Evolutionary conservation across 352 stramenopile genomes (phyloP).

Genomic region (Phytophthora macrochlamydospora): DNA sequence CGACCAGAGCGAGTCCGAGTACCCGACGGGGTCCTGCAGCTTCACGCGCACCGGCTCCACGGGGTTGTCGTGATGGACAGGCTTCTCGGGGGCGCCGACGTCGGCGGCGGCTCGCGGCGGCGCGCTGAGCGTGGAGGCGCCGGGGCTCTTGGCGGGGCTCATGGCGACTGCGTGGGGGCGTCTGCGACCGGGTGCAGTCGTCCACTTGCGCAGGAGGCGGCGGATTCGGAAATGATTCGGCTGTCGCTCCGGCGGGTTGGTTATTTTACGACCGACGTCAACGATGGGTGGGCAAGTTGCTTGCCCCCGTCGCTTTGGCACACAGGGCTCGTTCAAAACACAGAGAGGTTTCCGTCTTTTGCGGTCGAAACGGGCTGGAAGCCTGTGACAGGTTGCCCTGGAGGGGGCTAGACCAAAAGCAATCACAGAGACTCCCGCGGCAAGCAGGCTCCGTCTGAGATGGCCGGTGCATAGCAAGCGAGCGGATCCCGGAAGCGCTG

Average conservation of each 20-base stretch:
- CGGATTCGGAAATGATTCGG: slow-evolving; percentile 60
- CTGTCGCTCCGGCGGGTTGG: slow-evolving; percentile 15
- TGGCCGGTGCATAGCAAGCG: slow-evolving; percentile 39
- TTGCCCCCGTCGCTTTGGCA: slow-evolving; percentile 13
- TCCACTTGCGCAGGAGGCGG: slow-evolving; percentile 40
- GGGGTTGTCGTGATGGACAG: slow-evolving; percentile 44
- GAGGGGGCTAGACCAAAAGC: slow-evolving; percentile 33
- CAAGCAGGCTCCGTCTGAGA: slow-evolving; percentile 30
- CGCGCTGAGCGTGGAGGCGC: slow-evolving; percentile 1
- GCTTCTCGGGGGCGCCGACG: slow-evolving; percentile 36
- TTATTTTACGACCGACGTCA: slow-evolving; percentile 43
- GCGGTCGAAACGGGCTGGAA: too few relatives aligned
- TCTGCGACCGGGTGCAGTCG: slow-evolving; percentile 18
- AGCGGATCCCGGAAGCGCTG: slow-evolving; percentile 11
- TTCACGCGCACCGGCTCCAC: slow-evolving; percentile 61
- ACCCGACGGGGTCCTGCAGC: slow-evolving; percentile 54
- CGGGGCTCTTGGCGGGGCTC: slow-evolving; percentile 42
- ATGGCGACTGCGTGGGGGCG: slow-evolving; percentile 37
- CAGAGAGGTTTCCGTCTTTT: too few relatives aligned
- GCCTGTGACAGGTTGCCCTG: too few relatives aligned
- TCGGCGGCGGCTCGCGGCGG: slow-evolving; percentile 4
- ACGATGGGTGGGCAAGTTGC: slow-evolving; percentile 11
- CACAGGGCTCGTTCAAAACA: too few relatives aligned
- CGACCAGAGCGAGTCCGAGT: slow-evolving; percentile 59
- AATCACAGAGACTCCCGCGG: slow-evolving; percentile 30